Evolutionary conservation across 78 protist species (phyloP).

Genomic region (Salpingoeca rosetta): DNA sequence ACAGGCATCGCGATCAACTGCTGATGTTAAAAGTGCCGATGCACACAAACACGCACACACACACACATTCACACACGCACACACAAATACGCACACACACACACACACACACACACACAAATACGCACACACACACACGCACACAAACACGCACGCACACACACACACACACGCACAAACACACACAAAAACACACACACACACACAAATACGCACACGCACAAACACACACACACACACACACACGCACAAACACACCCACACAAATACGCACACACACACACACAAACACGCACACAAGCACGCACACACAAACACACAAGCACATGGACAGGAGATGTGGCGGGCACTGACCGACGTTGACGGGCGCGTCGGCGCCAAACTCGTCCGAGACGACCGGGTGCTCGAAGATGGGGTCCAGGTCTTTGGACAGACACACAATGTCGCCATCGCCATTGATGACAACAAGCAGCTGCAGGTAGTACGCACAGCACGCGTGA

Average conservation of each 20-base stretch:
- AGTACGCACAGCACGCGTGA: neutral
- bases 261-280: neutral
- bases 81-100: neutral
- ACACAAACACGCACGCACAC: neutral
- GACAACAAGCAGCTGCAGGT: neutral
- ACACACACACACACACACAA: neutral
- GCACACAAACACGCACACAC: too few relatives aligned
- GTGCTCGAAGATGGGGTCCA: neutral
- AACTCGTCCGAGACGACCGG: neutral
- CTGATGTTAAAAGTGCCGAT: too few relatives aligned
- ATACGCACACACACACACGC: neutral
- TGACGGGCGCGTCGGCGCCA: conserved; percentile 3
- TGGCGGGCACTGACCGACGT: neutral
- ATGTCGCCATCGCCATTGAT: neutral
- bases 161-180: neutral
- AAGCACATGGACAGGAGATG: neutral
- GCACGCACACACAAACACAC: neutral
- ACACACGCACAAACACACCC: neutral
- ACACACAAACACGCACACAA: neutral
- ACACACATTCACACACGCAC: too few relatives aligned
- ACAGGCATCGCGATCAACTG: too few relatives aligned
- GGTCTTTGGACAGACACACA: neutral
- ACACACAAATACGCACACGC: neutral
- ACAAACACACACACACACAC: neutral
- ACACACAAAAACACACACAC: too few relatives aligned